Percentiles rank a stretch among this genome's conserved stretches.
phyloP scores from a whole-genome alignment of 2,329 filamentous ascomycete species.

The Graphiopsis chlorocephala region DNA sequence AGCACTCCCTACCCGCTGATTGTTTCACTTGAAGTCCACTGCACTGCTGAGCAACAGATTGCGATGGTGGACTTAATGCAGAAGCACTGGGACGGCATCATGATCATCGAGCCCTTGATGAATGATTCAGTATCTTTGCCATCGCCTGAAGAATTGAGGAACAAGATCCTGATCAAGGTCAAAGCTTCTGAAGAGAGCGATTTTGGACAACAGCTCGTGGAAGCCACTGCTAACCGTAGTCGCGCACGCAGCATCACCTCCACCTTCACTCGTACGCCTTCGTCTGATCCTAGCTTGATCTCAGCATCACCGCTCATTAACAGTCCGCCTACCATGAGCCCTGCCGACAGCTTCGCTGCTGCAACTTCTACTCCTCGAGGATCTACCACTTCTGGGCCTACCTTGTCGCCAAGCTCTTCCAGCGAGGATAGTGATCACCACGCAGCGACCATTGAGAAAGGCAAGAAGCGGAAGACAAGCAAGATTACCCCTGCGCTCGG shows the following conservation, averaged over 20 bases:
- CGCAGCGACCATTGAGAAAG: slow-evolving; percentile 55
- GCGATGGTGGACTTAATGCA: slow-evolving; percentile 89
- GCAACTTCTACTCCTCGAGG: slow-evolving; percentile 52
- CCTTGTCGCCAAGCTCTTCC: slow-evolving; percentile 56
- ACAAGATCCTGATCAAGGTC: slow-evolving; percentile 88
- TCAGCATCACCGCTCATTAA: slow-evolving; percentile 49
- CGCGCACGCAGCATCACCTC: slow-evolving; percentile 71
- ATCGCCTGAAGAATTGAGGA: slow-evolving; percentile 78
- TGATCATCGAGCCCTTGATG: slow-evolving; percentile 74
- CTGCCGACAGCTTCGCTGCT: slow-evolving; percentile 46
- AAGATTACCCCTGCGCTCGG: slow-evolving; percentile 84
- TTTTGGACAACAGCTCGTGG: slow-evolving; percentile 40
- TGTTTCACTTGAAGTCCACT: slow-evolving; percentile 94
- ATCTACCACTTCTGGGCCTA: slow-evolving; percentile 55
- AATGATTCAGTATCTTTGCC: slow-evolving; percentile 68
- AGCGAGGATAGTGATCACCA: slow-evolving; percentile 75
- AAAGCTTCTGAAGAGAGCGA: slow-evolving; percentile 66
- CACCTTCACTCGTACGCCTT: slow-evolving; percentile 63
- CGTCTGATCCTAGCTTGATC: slow-evolving; percentile 57
- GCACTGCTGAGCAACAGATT: slow-evolving; percentile 75
- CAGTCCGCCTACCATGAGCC: slow-evolving; percentile 50
- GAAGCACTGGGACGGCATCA: slow-evolving; percentile 73
- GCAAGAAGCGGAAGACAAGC: slow-evolving; percentile 65
- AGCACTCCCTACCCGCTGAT: slow-evolving; percentile 86
- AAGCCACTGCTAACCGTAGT: slow-evolving; percentile 33